These are phyloP conservation scores for Exophiala sp. DNA, from an alignment of 2,329 filamentous ascomycete genomes.

Conservation along the genomic window DNA sequence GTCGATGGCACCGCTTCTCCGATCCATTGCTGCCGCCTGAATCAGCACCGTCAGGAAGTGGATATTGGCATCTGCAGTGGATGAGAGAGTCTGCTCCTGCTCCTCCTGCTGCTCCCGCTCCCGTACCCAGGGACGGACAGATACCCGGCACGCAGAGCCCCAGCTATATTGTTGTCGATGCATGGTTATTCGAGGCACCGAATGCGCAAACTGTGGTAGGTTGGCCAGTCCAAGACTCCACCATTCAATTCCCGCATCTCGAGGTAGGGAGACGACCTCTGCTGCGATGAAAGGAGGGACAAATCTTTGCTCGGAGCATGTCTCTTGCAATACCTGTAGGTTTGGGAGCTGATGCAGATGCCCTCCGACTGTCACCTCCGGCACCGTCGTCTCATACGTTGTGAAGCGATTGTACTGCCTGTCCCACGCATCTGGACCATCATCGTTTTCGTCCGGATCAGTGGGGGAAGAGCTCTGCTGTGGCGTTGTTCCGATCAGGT, in stretches of 20 bases:
- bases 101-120: not conserved
- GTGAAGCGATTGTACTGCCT: slow-evolving; percentile 49
- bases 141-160: slow-evolving; percentile 5
- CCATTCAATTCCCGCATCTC: slow-evolving; percentile 75
- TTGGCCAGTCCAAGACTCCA: slow-evolving; percentile 57
- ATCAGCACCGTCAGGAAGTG: slow-evolving; percentile 13
- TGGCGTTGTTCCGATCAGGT: slow-evolving; percentile 26
- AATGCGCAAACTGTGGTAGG: slow-evolving; percentile 37
- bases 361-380: slow-evolving; percentile 14
- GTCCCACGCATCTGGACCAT: slow-evolving; percentile 44
- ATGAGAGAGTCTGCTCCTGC: not conserved
- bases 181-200: slow-evolving; percentile 2
- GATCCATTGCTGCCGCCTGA: not conserved
- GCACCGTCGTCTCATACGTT: not conserved
- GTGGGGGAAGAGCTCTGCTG: slow-evolving; percentile 6
- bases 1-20: not conserved
- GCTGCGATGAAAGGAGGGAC: slow-evolving; percentile 66
- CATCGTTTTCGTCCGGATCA: slow-evolving; percentile 43
- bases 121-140: not conserved
- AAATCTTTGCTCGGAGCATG: slow-evolving; percentile 23
- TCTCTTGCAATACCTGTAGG: slow-evolving; percentile 21
- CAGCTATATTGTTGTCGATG: slow-evolving; percentile 2
- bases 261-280: slow-evolving; percentile 70
- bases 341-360: slow-evolving; percentile 27
- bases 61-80: not conserved